Percentiles rank a stretch among this genome's conserved stretches.
Evolutionary conservation across 176 grass and related monocot genomes (phyloP).

Genomic region (Alopecurus myosuroides): DNA sequence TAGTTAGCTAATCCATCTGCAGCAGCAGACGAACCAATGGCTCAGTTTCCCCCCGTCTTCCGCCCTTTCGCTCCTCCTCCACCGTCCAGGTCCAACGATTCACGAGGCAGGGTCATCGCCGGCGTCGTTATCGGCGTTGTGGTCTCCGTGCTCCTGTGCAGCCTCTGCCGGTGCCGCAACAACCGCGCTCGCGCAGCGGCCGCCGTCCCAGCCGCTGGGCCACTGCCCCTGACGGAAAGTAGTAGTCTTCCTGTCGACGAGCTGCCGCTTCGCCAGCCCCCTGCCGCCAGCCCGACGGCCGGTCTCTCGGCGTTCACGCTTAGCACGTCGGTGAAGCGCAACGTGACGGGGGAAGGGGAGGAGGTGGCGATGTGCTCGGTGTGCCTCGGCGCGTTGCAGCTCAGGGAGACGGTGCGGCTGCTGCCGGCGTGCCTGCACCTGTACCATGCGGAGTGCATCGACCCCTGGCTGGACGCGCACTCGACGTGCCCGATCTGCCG

Average conservation of each 20-base stretch:
- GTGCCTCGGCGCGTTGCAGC: conserved; percentile 24
- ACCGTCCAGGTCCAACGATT: too few relatives aligned
- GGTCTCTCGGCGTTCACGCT: conserved; percentile 20
- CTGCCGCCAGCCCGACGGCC: not conserved
- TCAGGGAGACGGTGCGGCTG: conserved; percentile 30
- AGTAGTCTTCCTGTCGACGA: not conserved
- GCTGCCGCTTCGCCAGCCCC: not conserved
- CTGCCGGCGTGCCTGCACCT: conserved; percentile 43
- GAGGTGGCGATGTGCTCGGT: conserved; percentile 25
- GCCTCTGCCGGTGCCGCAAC: not conserved
- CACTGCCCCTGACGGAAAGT: not conserved
- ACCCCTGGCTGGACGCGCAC: conserved; percentile 36
- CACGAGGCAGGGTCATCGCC: not conserved
- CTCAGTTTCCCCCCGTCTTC: too few relatives aligned
- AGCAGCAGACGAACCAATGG: not conserved
- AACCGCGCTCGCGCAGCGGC: not conserved
- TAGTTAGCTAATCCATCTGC: not conserved
- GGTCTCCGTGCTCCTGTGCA: not conserved
- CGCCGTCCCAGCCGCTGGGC: not conserved
- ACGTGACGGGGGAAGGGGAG: not conserved
- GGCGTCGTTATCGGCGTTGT: not conserved
- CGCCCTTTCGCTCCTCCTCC: too few relatives aligned
- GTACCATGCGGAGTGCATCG: conserved; percentile 47
- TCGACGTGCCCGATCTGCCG: conserved; percentile 49
- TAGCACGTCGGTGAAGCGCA: conserved; percentile 4